Percentiles rank a stretch among this genome's conserved stretches.
Conservation (phyloP, 345 rosid species). For the Cardamine chenopodiifolia region DNA sequence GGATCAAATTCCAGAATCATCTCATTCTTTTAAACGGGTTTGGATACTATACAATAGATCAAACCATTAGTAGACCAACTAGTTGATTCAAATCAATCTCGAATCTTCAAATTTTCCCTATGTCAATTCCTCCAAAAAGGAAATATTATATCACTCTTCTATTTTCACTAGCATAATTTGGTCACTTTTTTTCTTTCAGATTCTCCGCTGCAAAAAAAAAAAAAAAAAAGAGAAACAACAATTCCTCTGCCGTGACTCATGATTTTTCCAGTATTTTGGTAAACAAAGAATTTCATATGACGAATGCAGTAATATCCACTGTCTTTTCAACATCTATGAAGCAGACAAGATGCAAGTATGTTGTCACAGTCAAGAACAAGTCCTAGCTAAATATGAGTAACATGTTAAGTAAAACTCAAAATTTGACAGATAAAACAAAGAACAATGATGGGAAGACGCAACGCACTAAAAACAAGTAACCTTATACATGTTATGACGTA, state of each 20-base stretch:
- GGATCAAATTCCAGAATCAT: slow-evolving; percentile 7
- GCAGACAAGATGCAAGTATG: slow-evolving; percentile 4
- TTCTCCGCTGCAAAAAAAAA: not conserved
- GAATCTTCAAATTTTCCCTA: not conserved
- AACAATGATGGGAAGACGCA: slow-evolving; percentile 4
- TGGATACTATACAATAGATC: not conserved
- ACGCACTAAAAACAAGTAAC: slow-evolving; percentile 19
- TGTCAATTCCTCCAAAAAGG: slow-evolving; percentile 7
- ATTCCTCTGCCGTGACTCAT: not conserved
- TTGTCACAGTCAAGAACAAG: not conserved
- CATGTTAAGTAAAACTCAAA: not conserved
- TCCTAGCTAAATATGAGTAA: not conserved
- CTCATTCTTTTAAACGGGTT: not conserved
- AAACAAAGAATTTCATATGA: not conserved
- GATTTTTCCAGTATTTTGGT: not conserved
- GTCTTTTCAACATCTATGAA: not conserved
- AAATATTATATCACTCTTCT: not conserved
- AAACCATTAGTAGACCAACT: slow-evolving; percentile 5
- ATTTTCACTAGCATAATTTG: slow-evolving; percentile 19
- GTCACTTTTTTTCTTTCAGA: not conserved
- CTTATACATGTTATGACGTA: slow-evolving; percentile 28
- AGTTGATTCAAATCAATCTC: slow-evolving; percentile 8
- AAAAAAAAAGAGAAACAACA: not conserved
- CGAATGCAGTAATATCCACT: not conserved
- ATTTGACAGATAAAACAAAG: not conserved